Evolutionary conservation across 1,284 basidiomycete species (phyloP).

Genomic region (Microbotryum scabiosae): DNA sequence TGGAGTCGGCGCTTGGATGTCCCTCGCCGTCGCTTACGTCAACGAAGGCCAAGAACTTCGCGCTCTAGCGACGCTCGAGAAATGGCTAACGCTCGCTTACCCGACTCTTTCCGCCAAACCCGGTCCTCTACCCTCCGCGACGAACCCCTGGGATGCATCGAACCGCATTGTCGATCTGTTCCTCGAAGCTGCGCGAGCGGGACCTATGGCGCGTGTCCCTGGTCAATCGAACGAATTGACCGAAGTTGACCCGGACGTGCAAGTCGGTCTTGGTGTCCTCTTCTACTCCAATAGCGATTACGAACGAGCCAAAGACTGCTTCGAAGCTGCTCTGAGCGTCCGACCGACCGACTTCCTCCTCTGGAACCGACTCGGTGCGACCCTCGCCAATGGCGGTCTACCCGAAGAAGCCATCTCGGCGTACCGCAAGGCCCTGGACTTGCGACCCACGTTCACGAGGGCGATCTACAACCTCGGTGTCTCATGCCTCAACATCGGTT

Average conservation of each 20-base stretch:
- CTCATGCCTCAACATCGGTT: slow-evolving; percentile 85
- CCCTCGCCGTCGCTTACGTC: slow-evolving; percentile 91
- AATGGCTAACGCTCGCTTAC: slow-evolving; percentile 73
- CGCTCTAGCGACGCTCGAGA: slow-evolving; percentile 76
- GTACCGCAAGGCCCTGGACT: slow-evolving; percentile 83
- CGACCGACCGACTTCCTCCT: slow-evolving; percentile 87
- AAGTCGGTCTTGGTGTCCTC: slow-evolving; percentile 84
- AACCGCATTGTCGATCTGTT: slow-evolving; percentile 73
- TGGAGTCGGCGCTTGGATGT: slow-evolving; percentile 68
- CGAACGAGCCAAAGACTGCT: slow-evolving; percentile 86
- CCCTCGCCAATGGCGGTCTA: slow-evolving; percentile 86
- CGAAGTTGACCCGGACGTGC: slow-evolving; percentile 81
- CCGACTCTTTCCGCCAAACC: slow-evolving; percentile 43
- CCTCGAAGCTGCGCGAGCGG: slow-evolving; percentile 66
- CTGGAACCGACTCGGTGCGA: slow-evolving; percentile 95
- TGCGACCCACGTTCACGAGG: slow-evolving; percentile 91
- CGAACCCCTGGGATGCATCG: slow-evolving; percentile 71
- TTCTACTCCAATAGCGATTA: slow-evolving; percentile 86
- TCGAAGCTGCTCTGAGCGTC: slow-evolving; percentile 74
- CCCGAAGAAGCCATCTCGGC: slow-evolving; percentile 93
- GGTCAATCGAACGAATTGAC: slow-evolving; percentile 50
- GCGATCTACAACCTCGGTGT: slow-evolving; percentile 77
- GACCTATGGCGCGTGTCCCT: slow-evolving; percentile 33
- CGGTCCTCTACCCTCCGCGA: slow-evolving; percentile 45
- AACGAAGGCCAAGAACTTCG: slow-evolving; percentile 90